Percentiles rank a stretch among this genome's conserved stretches.
These are phyloP conservation scores for Hansenula sp. DNA, from an alignment of 1,139 yeast species.

Conservation along the genomic window DNA sequence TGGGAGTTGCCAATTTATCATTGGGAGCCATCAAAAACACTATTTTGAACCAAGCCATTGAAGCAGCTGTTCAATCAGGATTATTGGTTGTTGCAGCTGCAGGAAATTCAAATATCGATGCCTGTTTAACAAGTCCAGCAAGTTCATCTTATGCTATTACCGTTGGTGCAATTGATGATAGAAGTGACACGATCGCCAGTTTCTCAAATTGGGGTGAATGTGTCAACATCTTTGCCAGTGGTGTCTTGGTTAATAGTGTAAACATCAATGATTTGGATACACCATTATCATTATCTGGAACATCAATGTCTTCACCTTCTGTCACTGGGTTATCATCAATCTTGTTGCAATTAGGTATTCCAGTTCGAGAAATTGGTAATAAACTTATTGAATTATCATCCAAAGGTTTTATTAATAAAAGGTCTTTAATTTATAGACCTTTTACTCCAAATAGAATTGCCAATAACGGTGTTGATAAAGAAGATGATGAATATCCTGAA, in stretches of 20 bases:
- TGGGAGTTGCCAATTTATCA: slow-evolving; percentile 76
- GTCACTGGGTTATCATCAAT: slow-evolving; percentile 73
- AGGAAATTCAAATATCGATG: slow-evolving; percentile 74
- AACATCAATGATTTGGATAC: slow-evolving; percentile 15
- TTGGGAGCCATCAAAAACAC: slow-evolving; percentile 67
- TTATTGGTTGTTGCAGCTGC: slow-evolving; percentile 84
- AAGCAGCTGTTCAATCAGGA: slow-evolving; percentile 67
- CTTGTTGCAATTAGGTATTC: slow-evolving; percentile 55
- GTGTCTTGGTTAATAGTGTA: slow-evolving; percentile 46
- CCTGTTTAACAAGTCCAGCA: slow-evolving; percentile 65
- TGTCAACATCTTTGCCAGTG: slow-evolving; percentile 81
- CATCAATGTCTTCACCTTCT: slow-evolving; percentile 85
- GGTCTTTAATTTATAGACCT: slow-evolving; percentile 34
- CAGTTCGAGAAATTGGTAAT: slow-evolving; percentile 35
- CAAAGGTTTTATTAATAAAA: slow-evolving; percentile 24
- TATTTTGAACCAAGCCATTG: slow-evolving; percentile 67
- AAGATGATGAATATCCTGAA: slow-evolving; percentile 26
- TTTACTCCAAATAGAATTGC: slow-evolving; percentile 43
- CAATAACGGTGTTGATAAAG: slow-evolving; percentile 33
- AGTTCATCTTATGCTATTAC: slow-evolving; percentile 68
- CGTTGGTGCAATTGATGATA: slow-evolving; percentile 83
- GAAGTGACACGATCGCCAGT: slow-evolving; percentile 59
- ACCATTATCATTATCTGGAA: slow-evolving; percentile 52
- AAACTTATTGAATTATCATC: slow-evolving; percentile 36
- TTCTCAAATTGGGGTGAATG: slow-evolving; percentile 89